Evolutionary conservation across 441 rosid species (phyloP).

Genomic region (Pelargonium fulgidum): DNA sequence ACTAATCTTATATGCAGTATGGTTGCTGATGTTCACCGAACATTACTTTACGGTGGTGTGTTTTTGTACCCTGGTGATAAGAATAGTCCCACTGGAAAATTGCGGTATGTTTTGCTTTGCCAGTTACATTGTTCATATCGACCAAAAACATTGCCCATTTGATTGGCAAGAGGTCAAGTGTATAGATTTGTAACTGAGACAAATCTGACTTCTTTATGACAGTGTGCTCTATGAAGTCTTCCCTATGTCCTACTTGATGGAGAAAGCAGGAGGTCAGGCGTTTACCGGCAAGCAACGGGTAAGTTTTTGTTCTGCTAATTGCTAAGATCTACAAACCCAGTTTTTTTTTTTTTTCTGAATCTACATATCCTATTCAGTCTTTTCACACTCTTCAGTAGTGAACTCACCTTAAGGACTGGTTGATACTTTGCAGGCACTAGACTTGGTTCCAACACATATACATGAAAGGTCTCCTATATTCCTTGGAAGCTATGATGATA

Average conservation of each 20-base stretch:
- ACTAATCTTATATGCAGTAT: conserved; percentile 15
- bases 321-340: neutral
- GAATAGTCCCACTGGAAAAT: conserved; percentile 25
- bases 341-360: neutral
- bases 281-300: conserved; percentile 30
- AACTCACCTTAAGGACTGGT: neutral
- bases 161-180: neutral
- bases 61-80: conserved; percentile 29
- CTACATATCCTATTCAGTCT: too few relatives aligned
- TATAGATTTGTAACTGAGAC: neutral
- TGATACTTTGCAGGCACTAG: conserved; percentile 20
- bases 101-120: conserved; percentile 13
- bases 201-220: neutral
- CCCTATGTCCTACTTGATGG: conserved; percentile 29
- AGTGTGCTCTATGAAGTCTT: conserved; percentile 29
- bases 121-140: neutral
- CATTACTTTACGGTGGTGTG: conserved; percentile 26
- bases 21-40: conserved; percentile 30
- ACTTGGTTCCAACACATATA: conserved; percentile 23
- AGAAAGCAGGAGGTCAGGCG: conserved; percentile 28
- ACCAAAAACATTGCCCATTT: neutral
- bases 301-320: neutral
- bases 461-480: conserved; percentile 28
- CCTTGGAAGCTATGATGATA: conserved; percentile 27
- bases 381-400: neutral